Conservation (phyloP, 768 basidiomycete species). For the Suillus subaureus region DNA sequence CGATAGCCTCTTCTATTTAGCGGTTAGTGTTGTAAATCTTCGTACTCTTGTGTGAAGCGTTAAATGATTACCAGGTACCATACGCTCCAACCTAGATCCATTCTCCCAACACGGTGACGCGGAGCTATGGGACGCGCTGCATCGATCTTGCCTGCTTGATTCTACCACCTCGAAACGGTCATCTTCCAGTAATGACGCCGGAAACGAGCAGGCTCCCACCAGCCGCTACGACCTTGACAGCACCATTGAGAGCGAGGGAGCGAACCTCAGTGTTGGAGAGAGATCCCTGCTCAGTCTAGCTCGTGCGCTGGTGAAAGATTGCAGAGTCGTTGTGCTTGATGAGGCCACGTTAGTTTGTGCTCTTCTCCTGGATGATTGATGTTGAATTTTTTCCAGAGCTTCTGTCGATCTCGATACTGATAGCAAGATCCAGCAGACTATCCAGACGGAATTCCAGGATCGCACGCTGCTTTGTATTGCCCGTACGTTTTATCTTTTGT, state of each 20-base stretch:
- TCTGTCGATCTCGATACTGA: slow-evolving; percentile 51
- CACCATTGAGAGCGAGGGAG: slow-evolving; percentile 53
- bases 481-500: slow-evolving; percentile 27
- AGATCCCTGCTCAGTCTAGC: slow-evolving; percentile 56
- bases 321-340: slow-evolving; percentile 52
- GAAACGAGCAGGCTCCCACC: slow-evolving; percentile 19
- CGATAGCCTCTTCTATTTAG: slow-evolving; percentile 57
- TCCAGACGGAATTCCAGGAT: slow-evolving; percentile 45
- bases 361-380: slow-evolving; percentile 25
- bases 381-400: slow-evolving; percentile 25
- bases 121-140: slow-evolving; percentile 72
- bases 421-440: slow-evolving; percentile 51
- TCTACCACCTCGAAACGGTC: slow-evolving; percentile 23
- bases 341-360: slow-evolving; percentile 37
- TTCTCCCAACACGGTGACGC: slow-evolving; percentile 67
- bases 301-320: slow-evolving; percentile 53
- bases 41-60: slow-evolving; percentile 18
- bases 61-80: slow-evolving; percentile 45
- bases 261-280: slow-evolving; percentile 49
- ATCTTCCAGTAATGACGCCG: slow-evolving; percentile 21
- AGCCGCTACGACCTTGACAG: slow-evolving; percentile 53
- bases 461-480: slow-evolving; percentile 57
- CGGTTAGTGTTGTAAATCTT: slow-evolving; percentile 41
- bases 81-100: slow-evolving; percentile 60
- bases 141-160: slow-evolving; percentile 53